Percentiles rank a stretch among this genome's conserved stretches.
These are phyloP conservation scores for Wickerhamiella occidentalis DNA, from an alignment of 805 yeast species.

Conservation along the genomic window DNA sequence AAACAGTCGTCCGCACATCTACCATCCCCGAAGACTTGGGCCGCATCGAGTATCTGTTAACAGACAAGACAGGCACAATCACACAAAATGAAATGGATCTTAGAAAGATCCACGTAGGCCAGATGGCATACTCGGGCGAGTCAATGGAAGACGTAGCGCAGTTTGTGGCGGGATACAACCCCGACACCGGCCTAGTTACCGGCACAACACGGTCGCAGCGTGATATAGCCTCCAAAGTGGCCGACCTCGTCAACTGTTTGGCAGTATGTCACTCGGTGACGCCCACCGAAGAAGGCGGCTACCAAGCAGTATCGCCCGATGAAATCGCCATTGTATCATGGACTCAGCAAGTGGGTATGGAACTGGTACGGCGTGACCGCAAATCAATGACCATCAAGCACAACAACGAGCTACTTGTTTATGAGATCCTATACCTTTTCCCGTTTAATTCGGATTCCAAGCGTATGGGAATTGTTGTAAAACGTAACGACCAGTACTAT, in stretches of 20 bases:
- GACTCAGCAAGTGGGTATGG: conserved; percentile 74
- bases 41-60: conserved; percentile 78
- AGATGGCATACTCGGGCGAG: conserved; percentile 85
- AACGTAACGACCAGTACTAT: conserved; percentile 58
- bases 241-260: conserved; percentile 68
- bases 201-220: conserved; percentile 38
- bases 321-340: conserved; percentile 94
- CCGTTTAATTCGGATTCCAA: conserved; percentile 95
- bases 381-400: conserved; percentile 58
- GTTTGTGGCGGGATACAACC: conserved; percentile 34
- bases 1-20: conserved; percentile 88
- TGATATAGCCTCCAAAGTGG: conserved; percentile 62
- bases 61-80: conserved; percentile 94
- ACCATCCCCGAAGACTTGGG: conserved; percentile 98
- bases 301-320: conserved; percentile 98
- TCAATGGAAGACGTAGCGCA: conserved; percentile 79
- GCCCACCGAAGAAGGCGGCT: conserved; percentile 66
- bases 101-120: conserved; percentile 83
- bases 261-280: conserved; percentile 98
- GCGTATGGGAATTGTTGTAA: conserved; percentile 85
- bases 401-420: conserved; percentile 37
- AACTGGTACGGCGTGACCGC: conserved; percentile 73
- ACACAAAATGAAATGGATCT: conserved; percentile 98
- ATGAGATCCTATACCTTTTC: conserved; percentile 66
- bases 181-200: conserved; percentile 12